A percentile compares a stretch with the other conserved stretches of the same genome.
These are phyloP conservation scores for Ophiostoma ips DNA, from an alignment of 2,329 filamentous ascomycete species.

Conservation along the genomic window DNA sequence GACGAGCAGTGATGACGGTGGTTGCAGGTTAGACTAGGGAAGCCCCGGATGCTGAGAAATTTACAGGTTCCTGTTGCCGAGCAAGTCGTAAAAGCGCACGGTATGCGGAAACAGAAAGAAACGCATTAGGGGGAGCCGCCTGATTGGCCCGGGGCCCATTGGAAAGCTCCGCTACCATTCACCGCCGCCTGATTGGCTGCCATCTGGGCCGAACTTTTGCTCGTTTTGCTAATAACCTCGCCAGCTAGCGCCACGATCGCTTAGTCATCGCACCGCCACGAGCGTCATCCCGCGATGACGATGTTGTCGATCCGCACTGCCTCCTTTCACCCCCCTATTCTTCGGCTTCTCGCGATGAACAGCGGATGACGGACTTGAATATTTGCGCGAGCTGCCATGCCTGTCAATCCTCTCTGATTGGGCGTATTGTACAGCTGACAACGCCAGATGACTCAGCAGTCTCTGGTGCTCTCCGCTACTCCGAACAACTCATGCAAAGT, in stretches of 20 bases:
- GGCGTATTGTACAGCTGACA: background rate
- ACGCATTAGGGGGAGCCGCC: background rate
- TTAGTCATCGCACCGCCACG: slow-evolving; percentile 5
- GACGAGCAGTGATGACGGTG: background rate
- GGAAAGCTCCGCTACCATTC: background rate
- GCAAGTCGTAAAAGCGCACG: background rate
- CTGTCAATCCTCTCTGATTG: no score
- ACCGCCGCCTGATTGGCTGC: background rate
- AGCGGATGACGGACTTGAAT: no score
- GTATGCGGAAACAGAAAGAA: background rate
- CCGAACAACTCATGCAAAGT: no score
- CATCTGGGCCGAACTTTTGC: background rate
- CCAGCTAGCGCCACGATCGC: slow-evolving; percentile 3
- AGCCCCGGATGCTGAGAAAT: slow-evolving; percentile 3
- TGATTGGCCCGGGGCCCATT: slow-evolving; percentile 6
- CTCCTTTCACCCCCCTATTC: no score
- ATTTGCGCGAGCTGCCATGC: no score
- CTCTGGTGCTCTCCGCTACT: background rate
- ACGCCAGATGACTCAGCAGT: background rate
- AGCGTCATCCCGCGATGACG: background rate
- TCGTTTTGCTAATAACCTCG: no score
- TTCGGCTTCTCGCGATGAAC: no score
- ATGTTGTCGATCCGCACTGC: no score
- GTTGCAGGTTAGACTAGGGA: slow-evolving; percentile 1
- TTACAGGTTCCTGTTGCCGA: slow-evolving; percentile 2